These are phyloP conservation scores for Mangifera indica DNA, from an alignment of 345 rosid genomes.

Conservation along the genomic window DNA sequence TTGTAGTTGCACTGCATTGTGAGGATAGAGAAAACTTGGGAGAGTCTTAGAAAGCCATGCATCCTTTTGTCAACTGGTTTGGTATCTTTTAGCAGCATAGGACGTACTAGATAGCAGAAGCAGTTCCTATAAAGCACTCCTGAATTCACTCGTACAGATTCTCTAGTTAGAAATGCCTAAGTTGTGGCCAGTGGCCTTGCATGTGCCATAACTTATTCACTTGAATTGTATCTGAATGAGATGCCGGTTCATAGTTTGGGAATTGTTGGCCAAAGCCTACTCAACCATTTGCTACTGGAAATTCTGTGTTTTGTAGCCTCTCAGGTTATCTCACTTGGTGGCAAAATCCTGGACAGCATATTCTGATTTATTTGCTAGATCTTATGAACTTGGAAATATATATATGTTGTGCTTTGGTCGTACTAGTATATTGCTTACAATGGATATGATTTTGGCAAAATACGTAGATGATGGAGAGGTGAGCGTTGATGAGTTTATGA, in stretches of 20 bases:
- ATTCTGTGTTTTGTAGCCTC: background rate
- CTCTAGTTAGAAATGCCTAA: background rate
- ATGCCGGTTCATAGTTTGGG: background rate
- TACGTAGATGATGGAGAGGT: conserved; percentile 74
- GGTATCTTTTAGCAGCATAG: background rate
- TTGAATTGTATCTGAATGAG: background rate
- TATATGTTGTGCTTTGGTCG: background rate
- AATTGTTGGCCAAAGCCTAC: background rate
- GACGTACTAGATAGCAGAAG: background rate
- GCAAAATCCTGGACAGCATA: conserved; percentile 1
- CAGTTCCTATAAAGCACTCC: background rate
- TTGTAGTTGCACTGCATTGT: background rate
- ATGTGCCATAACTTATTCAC: background rate
- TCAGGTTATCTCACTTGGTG: background rate
- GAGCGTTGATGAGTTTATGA: conserved; percentile 55
- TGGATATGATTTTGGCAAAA: conserved; percentile 13
- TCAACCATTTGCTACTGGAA: background rate
- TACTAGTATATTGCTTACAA: background rate
- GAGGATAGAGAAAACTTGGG: background rate
- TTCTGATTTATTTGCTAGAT: background rate
- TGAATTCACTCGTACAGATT: background rate
- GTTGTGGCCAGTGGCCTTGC: background rate
- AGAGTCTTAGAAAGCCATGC: background rate
- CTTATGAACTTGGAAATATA: background rate
- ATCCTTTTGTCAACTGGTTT: too few species aligned